These are phyloP conservation scores for Bruguiera gymnorhiza DNA, from an alignment of 345 rosid genomes.

Conservation along the genomic window DNA sequence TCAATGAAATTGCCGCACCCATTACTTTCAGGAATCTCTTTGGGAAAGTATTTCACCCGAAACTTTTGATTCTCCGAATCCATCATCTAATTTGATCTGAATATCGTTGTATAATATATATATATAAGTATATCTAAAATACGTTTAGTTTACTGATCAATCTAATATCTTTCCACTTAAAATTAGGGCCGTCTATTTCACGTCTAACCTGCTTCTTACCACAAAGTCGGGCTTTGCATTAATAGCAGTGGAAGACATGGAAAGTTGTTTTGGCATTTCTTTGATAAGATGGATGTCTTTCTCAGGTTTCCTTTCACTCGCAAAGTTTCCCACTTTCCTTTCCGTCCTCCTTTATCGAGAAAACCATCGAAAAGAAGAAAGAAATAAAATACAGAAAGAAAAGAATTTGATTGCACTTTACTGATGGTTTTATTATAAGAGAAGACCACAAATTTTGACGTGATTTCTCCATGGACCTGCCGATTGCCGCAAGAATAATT, in stretches of 20 bases:
- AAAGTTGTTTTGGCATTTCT: neutral
- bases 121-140: neutral
- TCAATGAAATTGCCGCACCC: too few relatives aligned
- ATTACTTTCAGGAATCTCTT: too few relatives aligned
- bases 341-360: neutral
- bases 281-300: conserved; percentile 2
- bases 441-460: neutral
- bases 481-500: neutral
- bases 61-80: too few relatives aligned
- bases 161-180: too few relatives aligned
- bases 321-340: neutral
- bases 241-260: conserved; percentile 1
- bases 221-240: neutral
- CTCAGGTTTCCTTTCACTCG: neutral
- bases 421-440: neutral
- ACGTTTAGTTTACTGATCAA: too few relatives aligned
- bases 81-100: too few relatives aligned
- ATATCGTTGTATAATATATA: neutral
- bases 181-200: too few relatives aligned
- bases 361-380: neutral
- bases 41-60: too few relatives aligned
- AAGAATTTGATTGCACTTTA: conserved; percentile 20
- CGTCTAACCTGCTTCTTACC: neutral
- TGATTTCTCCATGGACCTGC: neutral
- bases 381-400: neutral